Evolutionary conservation across 2,329 filamentous ascomycete species (phyloP).

Genomic region (Myriosclerotinia scirpicola): DNA sequence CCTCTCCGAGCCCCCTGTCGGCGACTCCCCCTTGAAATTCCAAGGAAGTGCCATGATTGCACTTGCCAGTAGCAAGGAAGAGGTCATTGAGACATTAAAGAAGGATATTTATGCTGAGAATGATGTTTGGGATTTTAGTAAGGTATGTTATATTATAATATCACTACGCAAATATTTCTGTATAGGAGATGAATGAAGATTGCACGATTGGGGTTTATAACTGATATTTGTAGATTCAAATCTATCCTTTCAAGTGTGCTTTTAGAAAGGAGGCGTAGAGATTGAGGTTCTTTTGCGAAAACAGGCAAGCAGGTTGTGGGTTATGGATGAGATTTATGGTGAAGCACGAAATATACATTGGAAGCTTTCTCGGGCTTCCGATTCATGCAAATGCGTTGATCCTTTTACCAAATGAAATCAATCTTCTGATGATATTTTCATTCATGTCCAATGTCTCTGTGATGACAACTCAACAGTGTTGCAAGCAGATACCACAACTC

Average conservation of each 20-base stretch:
- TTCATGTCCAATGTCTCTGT: not conserved
- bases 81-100: conserved; percentile 64
- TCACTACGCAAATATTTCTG: not conserved
- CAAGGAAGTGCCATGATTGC: conserved; percentile 62
- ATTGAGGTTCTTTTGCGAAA: not conserved
- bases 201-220: not conserved
- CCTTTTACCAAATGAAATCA: not conserved
- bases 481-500: not conserved
- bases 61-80: conserved; percentile 63
- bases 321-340: not conserved
- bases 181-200: not conserved
- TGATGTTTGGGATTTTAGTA: conserved; percentile 80
- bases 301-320: not conserved
- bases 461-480: not conserved
- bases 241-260: conserved; percentile 51
- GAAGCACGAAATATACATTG: not conserved
- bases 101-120: conserved; percentile 69
- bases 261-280: conserved; percentile 40
- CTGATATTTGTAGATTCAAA: conserved; percentile 44
- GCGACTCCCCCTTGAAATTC: conserved; percentile 61
- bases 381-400: not conserved
- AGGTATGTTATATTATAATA: conserved; percentile 46
- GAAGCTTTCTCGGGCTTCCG: not conserved
- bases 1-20: conserved; percentile 63
- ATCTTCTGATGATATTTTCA: not conserved